Conservation (phyloP, 176 grass and related monocot genomes). For the Avena eriantha region DNA sequence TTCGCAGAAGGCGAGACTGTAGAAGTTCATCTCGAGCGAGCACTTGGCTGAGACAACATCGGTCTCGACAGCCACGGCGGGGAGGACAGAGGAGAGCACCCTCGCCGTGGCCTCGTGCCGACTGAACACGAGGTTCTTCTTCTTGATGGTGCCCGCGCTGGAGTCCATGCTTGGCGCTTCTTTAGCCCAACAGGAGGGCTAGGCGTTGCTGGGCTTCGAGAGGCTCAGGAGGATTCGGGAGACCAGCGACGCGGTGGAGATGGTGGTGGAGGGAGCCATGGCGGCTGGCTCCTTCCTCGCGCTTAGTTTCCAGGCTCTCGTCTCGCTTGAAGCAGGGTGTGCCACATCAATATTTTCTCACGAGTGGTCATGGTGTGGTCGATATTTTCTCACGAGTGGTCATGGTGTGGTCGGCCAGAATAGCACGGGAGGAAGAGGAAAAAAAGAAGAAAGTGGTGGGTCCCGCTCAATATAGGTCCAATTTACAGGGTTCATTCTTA, state of each 20-base stretch:
- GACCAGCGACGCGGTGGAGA: slow-evolving; percentile 33
- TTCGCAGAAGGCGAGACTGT: slow-evolving; percentile 83
- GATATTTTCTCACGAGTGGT: no score
- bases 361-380: no score
- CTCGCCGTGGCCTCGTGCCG: slow-evolving; percentile 50
- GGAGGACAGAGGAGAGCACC: slow-evolving; percentile 43
- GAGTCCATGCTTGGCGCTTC: background rate
- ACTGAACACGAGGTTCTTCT: slow-evolving; percentile 29
- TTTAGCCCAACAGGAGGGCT: background rate
- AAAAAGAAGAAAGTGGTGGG: no score
- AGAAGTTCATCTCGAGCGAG: slow-evolving; percentile 56
- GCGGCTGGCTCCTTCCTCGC: slow-evolving; percentile 13
- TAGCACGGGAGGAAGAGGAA: no score
- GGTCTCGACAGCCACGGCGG: background rate
- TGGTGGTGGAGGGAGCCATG: slow-evolving; percentile 54
- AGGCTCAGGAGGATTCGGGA: slow-evolving; percentile 48
- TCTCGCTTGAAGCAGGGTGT: background rate
- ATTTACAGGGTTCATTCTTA: no score
- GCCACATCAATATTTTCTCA: background rate
- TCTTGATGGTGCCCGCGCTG: background rate
- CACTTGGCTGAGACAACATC: slow-evolving; percentile 36
- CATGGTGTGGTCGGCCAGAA: no score
- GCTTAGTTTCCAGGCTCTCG: background rate
- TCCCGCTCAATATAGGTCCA: no score
- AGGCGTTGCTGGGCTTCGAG: slow-evolving; percentile 11